Evolutionary conservation across 257 asterid species (phyloP), one percentile per base, ranked within the genome.

Genomic region (Solanum okadae): DNA sequence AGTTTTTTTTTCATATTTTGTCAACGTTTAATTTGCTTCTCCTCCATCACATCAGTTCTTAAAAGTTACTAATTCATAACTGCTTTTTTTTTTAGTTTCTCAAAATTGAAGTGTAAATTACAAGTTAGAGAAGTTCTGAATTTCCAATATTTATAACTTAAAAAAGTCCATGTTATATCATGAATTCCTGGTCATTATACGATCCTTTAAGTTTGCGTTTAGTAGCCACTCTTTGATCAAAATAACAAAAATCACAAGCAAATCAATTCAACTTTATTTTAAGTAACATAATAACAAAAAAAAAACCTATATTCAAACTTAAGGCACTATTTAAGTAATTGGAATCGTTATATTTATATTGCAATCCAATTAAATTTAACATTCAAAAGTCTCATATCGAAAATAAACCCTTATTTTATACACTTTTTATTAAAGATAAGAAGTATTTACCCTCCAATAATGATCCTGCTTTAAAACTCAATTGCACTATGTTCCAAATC

Each of bases 351-450:
- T 67, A 25, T 25, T 25, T 6, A 27, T 67, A 6, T 27, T 0
- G 0, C 2, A 27, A 0, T 0, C 2, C 0, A 0, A 13, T 1
- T 0, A 67, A 67, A 67, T 67, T 27, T 5, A 12, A 25, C 0
- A 10, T 56, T 56, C 0, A 4, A 11, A 61, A 61, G 12, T 3
- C 12, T 61, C 3, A 4, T 2, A 12, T 65, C 0, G 1, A 11
- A 11, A 2, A 65, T 0, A 65, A 65, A 1, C 0, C 0, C 6
- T 0, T 61, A 22, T 22, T 9, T 23, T 23, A 59, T 8, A 61
- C 2, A 0, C 6, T 8, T 22, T 20, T 59, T 0, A 59, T 59
- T 20, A 22, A 59, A 20, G 12, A 59, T 20, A 3, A 1, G 4
- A 0, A 59, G 2, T 59, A 8, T 8, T 59, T 9, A 8, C 67